Base-by-base conservation (phyloP, 352 stramenopile genomes). In the Globisporangium ultimum region DNA sequence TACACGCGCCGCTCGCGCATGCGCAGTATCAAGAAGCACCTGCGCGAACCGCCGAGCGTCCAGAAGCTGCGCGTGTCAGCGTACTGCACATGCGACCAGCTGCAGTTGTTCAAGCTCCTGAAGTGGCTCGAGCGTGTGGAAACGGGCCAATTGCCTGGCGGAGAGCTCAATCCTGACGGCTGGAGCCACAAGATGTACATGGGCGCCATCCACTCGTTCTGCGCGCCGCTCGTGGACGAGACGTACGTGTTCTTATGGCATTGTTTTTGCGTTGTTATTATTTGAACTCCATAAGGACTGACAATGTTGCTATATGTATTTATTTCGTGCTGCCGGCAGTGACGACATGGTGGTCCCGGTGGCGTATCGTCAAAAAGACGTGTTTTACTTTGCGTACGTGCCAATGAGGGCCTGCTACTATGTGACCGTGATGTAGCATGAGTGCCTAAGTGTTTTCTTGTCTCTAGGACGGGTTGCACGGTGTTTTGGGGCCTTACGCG, bases 401-500 rank as follows among this genome's bases (percentile, higher is more conserved):
- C 21, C 12, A 6, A 4, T 48, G 17, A 20, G 14, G 49, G n/a
- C n/a, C n/a, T n/a, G 14, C 46, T 58, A 20, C n/a, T 55, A 18
- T 40, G 10, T 48, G 20, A 40, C 8, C 21, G 36, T 55, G 42
- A 13, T 63, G 43, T n/a, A 57, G 38, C 15, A 36, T 36, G 28
- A 36, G 28, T n/a, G 36, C 15, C 42, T 18, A 32, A 15, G 51
- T 36, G 12, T 58, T 28, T 28, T 38, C 40, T 8, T 3, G 22
- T 42, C 14, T 68, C 32, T 47, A 90, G 79, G 10, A 91, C 80
- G 51, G 89, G 91, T 15, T 96, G 87, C 64, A 80, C 83, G 8
- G 91, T 97, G 3, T 95, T 96, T 53, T 97, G 91, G 91, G 90
- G 90, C 3, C 78, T 96, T 24, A 85, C 77, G 13, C 70, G 74